Evolutionary conservation across 2,329 filamentous ascomycete genomes (phyloP), one percentile per base, ranked within the genome.

Genomic region (Neoascochyta sp.): DNA sequence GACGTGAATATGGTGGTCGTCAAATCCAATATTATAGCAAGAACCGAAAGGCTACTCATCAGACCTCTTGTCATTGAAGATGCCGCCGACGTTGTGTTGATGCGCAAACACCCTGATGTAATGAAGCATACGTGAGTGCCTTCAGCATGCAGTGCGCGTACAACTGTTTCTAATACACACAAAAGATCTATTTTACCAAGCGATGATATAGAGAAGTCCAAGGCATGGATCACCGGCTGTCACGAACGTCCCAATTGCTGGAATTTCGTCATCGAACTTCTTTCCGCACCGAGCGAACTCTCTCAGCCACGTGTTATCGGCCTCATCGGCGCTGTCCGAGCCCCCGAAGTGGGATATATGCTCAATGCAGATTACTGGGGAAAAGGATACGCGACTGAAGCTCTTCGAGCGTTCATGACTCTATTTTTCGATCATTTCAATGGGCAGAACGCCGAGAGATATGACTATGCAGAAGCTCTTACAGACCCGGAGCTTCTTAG

Each of bases 41-140:
- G 30, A 37, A 81, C 78, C 3, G 57, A 70, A 27, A 71, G 78
- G 5, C 66, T 84, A 12, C 48, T 75, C 15, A 56, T 83, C 29
- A 67, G 78, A 10, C 71, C 73, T 2, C 57, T 75, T 21, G 46
- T 49, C 1, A 54, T 67, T 11, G 61, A 68, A 3, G 78, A 84
- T 53, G 61, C 75, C 2, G 57, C 63, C 1, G 69, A 63, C 5
- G 38, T 79, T 10, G 63, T 76, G 40, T 58, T 60, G 13, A 63
- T 85, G 30, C 75, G 80, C 14, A 66, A 64, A 9, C 67, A 80
- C 50, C 68, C 70, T 4, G 76, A 80, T 43, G 75, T 80, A 25
- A 84, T 85, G 81, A 56, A 57, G 32, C 80, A 72, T 67, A 79
- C 78, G 30, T 41, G 70, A 68, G 34, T 42, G 6, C 16, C 9